A percentile compares a stretch with the other conserved stretches of the same genome.
phyloP scores from a whole-genome alignment of 129 eudicot genomes.

The Saussurea involucrata region DNA sequence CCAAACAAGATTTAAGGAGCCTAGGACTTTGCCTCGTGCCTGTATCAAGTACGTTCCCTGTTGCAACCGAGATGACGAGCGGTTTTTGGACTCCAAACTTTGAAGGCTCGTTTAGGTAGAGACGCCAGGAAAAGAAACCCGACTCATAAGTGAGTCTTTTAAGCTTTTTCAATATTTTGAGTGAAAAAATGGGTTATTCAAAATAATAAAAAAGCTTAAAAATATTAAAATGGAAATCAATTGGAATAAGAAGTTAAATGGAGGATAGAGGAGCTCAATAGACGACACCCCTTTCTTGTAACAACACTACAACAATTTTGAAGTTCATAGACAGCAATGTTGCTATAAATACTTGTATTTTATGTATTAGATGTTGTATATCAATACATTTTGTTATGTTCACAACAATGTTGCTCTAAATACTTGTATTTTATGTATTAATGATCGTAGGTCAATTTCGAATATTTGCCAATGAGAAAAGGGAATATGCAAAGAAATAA shows the following conservation, averaged over 20 bases:
- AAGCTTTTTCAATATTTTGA: slow-evolving; percentile 22
- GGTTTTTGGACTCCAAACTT: slow-evolving; percentile 79
- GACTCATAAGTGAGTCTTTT: background rate
- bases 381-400: background rate
- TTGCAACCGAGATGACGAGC: slow-evolving; percentile 50
- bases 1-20: slow-evolving; percentile 54
- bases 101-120: slow-evolving; percentile 62
- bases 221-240: background rate
- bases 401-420: background rate
- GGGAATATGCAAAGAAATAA: background rate
- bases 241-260: background rate
- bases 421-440: background rate
- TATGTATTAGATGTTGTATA: background rate
- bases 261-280: background rate
- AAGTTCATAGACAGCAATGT: background rate
- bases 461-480: background rate
- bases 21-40: slow-evolving; percentile 88
- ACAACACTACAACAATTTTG: background rate
- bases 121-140: background rate
- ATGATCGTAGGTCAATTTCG: background rate
- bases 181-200: slow-evolving; percentile 3
- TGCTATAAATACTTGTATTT: background rate
- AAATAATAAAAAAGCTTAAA: slow-evolving; percentile 15
- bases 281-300: background rate
- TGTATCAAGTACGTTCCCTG: slow-evolving; percentile 69